A percentile compares a stretch with the other conserved stretches of the same genome.
phyloP scores from a whole-genome alignment of 192 early-diverging fungal species.

The Podila epicladia region DNA sequence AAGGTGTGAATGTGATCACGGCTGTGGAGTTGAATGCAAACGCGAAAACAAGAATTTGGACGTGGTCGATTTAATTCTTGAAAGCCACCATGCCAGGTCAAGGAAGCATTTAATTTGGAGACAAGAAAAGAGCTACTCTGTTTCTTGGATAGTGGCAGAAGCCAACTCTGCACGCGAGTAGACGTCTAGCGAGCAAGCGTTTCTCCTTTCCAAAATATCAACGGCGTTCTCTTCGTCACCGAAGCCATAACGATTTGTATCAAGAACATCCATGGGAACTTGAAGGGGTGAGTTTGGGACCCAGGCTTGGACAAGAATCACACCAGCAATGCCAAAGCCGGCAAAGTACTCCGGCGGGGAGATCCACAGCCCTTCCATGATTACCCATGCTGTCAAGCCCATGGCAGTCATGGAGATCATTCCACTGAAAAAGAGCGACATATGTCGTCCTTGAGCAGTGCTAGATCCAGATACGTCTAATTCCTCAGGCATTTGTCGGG shows the following conservation, averaged over 20 bases:
- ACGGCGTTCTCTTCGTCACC: background rate
- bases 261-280: background rate
- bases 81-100: background rate
- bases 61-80: too few species aligned
- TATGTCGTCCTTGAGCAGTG: background rate
- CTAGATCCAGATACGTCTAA: background rate
- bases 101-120: background rate
- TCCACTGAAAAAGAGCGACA: constrained; percentile 3
- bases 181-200: constrained; percentile 37
- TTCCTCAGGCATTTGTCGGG: background rate
- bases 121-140: background rate
- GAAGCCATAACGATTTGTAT: background rate
- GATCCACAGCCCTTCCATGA: constrained; percentile 32
- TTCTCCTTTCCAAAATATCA: constrained; percentile 8
- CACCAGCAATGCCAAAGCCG: constrained; percentile 36
- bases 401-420: constrained; percentile 14
- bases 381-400: constrained; percentile 19
- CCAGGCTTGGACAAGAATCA: constrained; percentile 33
- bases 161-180: constrained; percentile 11
- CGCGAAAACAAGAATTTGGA: too few species aligned
- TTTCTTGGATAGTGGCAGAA: too few species aligned
- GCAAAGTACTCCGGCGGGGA: constrained; percentile 34
- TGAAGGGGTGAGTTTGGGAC: constrained; percentile 11
- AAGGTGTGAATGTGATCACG: background rate
- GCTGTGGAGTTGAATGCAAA: too few species aligned